phyloP scores from a whole-genome alignment of 805 yeast species.

The Starmerella asiatica region DNA sequence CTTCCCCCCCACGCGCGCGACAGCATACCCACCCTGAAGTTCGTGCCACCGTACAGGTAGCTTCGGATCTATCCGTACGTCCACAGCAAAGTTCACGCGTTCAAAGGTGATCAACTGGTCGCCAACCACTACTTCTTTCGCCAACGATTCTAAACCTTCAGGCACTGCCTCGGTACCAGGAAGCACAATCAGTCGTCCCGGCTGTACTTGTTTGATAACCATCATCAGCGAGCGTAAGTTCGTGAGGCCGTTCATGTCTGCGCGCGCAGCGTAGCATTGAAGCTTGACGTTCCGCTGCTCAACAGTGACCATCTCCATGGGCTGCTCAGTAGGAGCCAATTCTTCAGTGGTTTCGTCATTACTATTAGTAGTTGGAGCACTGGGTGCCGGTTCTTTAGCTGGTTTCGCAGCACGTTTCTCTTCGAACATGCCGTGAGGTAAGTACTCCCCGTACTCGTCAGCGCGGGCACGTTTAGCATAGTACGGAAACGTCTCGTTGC shows the following conservation, averaged over 20 bases:
- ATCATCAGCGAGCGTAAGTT: conserved; percentile 70
- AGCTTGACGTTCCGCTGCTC: conserved; percentile 32
- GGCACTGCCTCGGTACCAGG: conserved; percentile 27
- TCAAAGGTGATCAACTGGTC: conserved; percentile 7
- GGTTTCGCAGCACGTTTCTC: not conserved
- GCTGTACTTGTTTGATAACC: conserved; percentile 66
- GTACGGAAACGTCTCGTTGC: conserved; percentile 48
- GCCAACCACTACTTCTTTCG: conserved; percentile 6
- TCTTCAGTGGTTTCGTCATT: conserved; percentile 9
- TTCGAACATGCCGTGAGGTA: conserved; percentile 33
- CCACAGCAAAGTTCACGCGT: conserved; percentile 17
- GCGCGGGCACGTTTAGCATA: conserved; percentile 42
- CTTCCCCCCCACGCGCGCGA: conserved; percentile 71
- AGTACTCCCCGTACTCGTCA: conserved; percentile 81
- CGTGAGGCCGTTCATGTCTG: conserved; percentile 73
- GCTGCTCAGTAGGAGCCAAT: conserved; percentile 26
- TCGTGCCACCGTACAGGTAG: conserved; percentile 71
- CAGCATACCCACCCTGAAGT: conserved; percentile 63
- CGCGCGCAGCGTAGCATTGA: conserved; percentile 57
- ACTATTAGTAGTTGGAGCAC: not conserved
- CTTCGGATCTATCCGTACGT: conserved; percentile 50
- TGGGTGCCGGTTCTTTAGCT: not conserved
- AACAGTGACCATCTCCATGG: conserved; percentile 33
- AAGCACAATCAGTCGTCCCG: conserved; percentile 51
- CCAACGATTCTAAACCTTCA: conserved; percentile 7